A percentile compares a stretch with the other conserved stretches of the same genome.
These are phyloP conservation scores for Colletotrichum sp. DNA, from an alignment of 2,329 filamentous ascomycete genomes.

Conservation along the genomic window DNA sequence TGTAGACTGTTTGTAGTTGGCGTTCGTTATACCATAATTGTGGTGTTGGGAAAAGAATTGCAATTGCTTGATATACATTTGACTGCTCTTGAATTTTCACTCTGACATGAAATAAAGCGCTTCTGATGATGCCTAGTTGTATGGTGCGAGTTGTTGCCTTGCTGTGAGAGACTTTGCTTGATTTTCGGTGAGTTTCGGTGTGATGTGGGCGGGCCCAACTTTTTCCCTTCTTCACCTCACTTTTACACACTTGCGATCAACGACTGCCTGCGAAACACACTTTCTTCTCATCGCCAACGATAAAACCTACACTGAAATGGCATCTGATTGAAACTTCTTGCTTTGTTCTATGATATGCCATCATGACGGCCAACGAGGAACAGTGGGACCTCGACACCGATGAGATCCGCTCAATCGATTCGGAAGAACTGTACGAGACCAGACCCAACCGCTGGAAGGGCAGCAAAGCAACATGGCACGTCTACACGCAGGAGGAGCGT, in stretches of 20 bases:
- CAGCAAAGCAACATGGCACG: constrained; percentile 68
- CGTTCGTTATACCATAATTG: constrained; percentile 23
- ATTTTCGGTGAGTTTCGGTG: background rate
- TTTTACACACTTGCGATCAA: background rate
- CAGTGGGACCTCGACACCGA: constrained; percentile 49
- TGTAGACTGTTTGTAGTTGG: constrained; percentile 19
- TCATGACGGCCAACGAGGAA: constrained; percentile 23
- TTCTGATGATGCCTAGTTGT: background rate
- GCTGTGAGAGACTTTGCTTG: background rate
- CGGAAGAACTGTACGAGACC: constrained; percentile 49
- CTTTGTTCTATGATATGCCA: background rate
- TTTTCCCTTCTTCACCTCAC: constrained; percentile 10
- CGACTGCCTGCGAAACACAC: background rate
- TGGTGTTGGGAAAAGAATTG: constrained; percentile 21
- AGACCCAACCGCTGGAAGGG: constrained; percentile 80
- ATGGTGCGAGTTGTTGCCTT: background rate
- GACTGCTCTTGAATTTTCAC: background rate
- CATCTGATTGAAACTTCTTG: background rate
- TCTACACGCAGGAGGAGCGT: constrained; percentile 66
- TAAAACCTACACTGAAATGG: background rate
- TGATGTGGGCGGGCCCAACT: background rate
- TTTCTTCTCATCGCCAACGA: background rate
- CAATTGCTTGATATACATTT: background rate
- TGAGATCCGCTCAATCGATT: constrained; percentile 50
- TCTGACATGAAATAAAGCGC: background rate